Conservation (phyloP, 1,139 yeast genomes). For the Blastobotrys serpentis region DNA sequence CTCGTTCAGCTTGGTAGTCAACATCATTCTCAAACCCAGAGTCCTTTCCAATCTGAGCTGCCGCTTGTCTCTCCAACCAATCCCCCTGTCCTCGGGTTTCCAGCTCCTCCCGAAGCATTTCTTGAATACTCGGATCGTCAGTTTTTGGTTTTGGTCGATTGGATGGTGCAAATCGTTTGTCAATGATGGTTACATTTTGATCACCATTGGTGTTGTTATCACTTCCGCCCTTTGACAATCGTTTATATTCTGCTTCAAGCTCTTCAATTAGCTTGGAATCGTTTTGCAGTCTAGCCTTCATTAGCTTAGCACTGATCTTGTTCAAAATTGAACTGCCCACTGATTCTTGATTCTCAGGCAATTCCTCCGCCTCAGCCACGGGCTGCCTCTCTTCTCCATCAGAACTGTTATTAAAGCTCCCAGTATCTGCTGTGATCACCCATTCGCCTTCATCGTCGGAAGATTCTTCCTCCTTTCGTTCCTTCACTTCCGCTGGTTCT, state of each 20-base stretch:
- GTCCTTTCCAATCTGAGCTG: slow-evolving; percentile 41
- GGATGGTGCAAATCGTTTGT: slow-evolving; percentile 15
- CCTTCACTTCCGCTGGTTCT: too few relatives aligned
- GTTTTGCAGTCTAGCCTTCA: slow-evolving; percentile 40
- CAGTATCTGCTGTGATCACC: slow-evolving; percentile 11
- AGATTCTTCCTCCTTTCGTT: slow-evolving; percentile 30
- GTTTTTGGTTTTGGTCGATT: slow-evolving; percentile 26
- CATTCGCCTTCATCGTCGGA: slow-evolving; percentile 32
- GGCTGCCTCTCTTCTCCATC: slow-evolving; percentile 15
- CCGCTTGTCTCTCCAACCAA: slow-evolving; percentile 27
- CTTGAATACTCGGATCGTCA: slow-evolving; percentile 37
- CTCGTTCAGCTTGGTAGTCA: slow-evolving; percentile 47
- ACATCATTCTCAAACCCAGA: slow-evolving; percentile 39
- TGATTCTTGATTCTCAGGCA: slow-evolving; percentile 1
- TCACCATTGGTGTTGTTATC: not conserved
- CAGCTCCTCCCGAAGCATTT: slow-evolving; percentile 43
- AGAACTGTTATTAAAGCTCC: not conserved
- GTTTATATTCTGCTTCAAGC: slow-evolving; percentile 37
- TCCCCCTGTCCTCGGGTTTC: slow-evolving; percentile 28
- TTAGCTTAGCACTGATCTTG: slow-evolving; percentile 38
- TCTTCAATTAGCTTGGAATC: slow-evolving; percentile 27
- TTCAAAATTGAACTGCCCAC: slow-evolving; percentile 28
- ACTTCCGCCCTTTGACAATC: slow-evolving; percentile 18
- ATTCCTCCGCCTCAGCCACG: slow-evolving; percentile 8
- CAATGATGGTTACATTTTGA: slow-evolving; percentile 13